phyloP scores from a whole-genome alignment of 371 early-diverging fungal genomes.

The Umbelopsis sp. region DNA sequence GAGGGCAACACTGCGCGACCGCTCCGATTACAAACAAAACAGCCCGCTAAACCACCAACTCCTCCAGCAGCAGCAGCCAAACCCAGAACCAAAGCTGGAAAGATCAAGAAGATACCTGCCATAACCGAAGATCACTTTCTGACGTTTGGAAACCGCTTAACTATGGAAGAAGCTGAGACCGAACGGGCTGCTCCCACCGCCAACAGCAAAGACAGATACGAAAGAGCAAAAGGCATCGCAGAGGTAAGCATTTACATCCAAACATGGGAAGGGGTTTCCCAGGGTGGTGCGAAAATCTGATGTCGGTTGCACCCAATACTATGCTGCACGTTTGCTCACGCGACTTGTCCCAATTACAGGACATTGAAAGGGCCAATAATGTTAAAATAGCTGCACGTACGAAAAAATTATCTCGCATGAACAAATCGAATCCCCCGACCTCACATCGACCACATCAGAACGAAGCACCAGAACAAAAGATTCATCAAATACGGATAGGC shows the following conservation, averaged over 20 bases:
- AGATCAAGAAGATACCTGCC: not conserved
- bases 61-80: not conserved
- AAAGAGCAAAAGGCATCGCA: constrained; percentile 19
- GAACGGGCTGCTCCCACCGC: constrained; percentile 52
- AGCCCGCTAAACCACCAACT: not conserved
- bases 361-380: not conserved
- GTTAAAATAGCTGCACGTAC: not conserved
- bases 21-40: not conserved
- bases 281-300: not conserved
- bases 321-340: too few species aligned
- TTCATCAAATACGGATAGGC: constrained; percentile 83
- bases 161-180: constrained; percentile 58
- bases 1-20: not conserved
- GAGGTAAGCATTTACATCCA: not conserved
- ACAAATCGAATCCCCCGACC: not conserved
- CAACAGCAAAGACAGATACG: constrained; percentile 52
- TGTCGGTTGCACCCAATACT: not conserved
- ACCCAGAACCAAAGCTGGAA: not conserved
- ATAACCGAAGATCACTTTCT: not conserved
- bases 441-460: constrained; percentile 1
- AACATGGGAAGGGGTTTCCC: too few species aligned
- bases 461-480: constrained; percentile 34
- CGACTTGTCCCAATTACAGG: not conserved
- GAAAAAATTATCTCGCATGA: not conserved
- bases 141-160: constrained; percentile 61